These are phyloP conservation scores for Tranzscheliella williamsii DNA, from an alignment of 1,284 basidiomycete genomes.

Conservation along the genomic window DNA sequence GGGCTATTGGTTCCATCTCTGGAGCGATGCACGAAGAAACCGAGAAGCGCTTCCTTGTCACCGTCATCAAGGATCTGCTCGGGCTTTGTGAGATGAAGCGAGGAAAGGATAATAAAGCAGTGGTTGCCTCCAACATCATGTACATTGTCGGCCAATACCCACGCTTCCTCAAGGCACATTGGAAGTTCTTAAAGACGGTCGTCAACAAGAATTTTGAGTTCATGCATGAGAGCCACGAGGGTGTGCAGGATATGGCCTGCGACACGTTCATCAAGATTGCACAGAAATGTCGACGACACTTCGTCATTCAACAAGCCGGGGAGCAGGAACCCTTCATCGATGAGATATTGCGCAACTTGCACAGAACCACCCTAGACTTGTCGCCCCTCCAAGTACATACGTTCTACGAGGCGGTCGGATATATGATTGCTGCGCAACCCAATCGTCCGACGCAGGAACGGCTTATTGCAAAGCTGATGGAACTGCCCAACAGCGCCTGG, in stretches of 20 bases:
- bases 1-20: conserved; percentile 99
- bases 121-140: conserved; percentile 99
- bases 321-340: conserved; percentile 98
- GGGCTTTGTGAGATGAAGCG: conserved; percentile 97
- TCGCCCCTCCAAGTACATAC: conserved; percentile 80
- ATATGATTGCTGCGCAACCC: conserved; percentile 99
- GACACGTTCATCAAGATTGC: conserved; percentile 99
- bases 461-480: conserved; percentile 93
- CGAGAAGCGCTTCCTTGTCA: conserved; percentile 97
- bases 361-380: conserved; percentile 92
- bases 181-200: conserved; percentile 99
- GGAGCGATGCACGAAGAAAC: conserved; percentile 99
- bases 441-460: conserved; percentile 97
- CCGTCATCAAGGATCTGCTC: conserved; percentile 97
- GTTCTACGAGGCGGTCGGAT: conserved; percentile 83
- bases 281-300: conserved; percentile 96
- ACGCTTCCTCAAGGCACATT: conserved; percentile 98
- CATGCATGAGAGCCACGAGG: conserved; percentile 99
- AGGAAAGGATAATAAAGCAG: conserved; percentile 99
- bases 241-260: conserved; percentile 99
- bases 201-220: conserved; percentile 99
- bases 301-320: conserved; percentile 97
- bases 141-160: conserved; percentile 99
- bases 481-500: conserved; percentile 97
- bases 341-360: conserved; percentile 88